Conservation (phyloP, 345 rosid species). For the Linum tenue region DNA sequence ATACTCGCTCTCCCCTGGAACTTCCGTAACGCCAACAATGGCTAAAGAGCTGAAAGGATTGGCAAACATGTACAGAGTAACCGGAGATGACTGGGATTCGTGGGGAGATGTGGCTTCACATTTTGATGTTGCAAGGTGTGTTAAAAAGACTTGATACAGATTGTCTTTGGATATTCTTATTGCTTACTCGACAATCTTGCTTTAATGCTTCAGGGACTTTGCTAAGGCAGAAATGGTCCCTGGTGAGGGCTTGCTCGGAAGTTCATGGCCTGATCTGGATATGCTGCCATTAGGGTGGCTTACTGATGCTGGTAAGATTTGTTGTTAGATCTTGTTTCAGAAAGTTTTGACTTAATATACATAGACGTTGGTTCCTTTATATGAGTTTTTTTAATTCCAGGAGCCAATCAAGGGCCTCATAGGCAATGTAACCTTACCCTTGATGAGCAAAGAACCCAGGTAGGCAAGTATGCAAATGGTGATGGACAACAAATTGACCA, state of each 20-base stretch:
- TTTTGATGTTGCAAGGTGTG: conserved; percentile 78
- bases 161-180: neutral
- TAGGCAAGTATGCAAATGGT: conserved; percentile 13
- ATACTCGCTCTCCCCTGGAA: conserved; percentile 90
- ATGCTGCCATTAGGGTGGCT: conserved; percentile 97
- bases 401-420: conserved; percentile 67
- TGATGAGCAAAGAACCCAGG: conserved; percentile 79
- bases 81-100: conserved; percentile 94
- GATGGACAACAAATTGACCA: neutral
- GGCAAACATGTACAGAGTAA: conserved; percentile 77
- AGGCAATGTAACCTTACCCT: conserved; percentile 43
- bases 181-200: conserved; percentile 7
- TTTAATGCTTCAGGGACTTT: conserved; percentile 45
- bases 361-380: conserved; percentile 15
- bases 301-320: conserved; percentile 56
- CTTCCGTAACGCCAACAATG: conserved; percentile 64
- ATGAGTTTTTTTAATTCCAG: conserved; percentile 28
- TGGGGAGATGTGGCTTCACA: conserved; percentile 78
- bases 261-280: conserved; percentile 88
- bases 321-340: conserved; percentile 2
- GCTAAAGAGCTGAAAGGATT: conserved; percentile 59
- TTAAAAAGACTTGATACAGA: conserved; percentile 26
- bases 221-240: conserved; percentile 60
- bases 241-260: conserved; percentile 50
- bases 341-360: conserved; percentile 9